Base-by-base conservation (phyloP, 345 rosid species). In the Streptanthus diversifolius region DNA sequence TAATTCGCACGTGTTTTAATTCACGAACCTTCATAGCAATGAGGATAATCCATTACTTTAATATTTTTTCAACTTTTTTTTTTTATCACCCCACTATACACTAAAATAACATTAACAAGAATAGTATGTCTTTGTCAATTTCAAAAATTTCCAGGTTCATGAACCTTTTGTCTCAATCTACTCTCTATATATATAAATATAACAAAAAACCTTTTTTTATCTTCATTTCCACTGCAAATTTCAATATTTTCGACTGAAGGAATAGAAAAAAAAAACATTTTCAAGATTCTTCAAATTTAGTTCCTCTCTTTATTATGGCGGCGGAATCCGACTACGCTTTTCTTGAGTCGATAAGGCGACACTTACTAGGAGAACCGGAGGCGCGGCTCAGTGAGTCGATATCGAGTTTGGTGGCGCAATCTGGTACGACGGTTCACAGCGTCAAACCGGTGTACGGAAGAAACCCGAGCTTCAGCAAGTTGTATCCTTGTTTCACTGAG, bases 401-500 rank as follows among this genome's bases (percentile, higher is more conserved):
- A 3, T 18, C 75, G 71, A 56, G 69, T 66, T 52, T 82, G n/a
- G 27, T n/a, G 40, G 18, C n/a, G 8, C 65, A 69, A 36, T 45
- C 63, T 7, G 5, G 71, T 48, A 27, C 41, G 7, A 52, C 5
- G 37, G 36, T 2, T 14, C 9, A 17, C 32, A 24, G 27, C 32
- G n/a, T 64, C 33, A 73, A 71, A 21, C 83, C 88, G 14, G 60
- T 72, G 29, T 86, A 83, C 72, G 58, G 75, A 78, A 33, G 92
- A 85, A 85, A 82, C 72, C 77, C 90, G 2, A 92, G 98, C 74
- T 90, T 90, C 43, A 37, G 89, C 56, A 72, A 85, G 13, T 78
- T 87, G 83, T 78, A 84, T 79, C 89, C 97, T 53, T 92, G 97
- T n/a, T 78, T 92, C 44, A 79, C 97, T 0, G 97, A 92, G 33